phyloP scores from a whole-genome alignment of 371 early-diverging fungal species.

The Hamiltosporidium tvaerminnensis region DNA sequence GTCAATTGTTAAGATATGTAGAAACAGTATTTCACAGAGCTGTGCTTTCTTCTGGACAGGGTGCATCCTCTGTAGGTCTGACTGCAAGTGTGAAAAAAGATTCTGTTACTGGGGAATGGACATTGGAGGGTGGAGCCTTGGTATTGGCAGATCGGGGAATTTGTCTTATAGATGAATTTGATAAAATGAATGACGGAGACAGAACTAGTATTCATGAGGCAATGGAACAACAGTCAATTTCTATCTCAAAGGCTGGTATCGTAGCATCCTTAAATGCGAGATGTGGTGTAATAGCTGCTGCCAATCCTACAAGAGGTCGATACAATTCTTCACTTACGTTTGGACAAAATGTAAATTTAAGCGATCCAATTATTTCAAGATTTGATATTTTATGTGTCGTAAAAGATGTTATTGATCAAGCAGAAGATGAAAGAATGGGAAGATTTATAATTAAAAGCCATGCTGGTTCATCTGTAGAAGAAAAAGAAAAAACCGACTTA shows the following conservation, averaged over 20 bases:
- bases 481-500: slow-evolving; percentile 36
- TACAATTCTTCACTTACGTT: slow-evolving; percentile 85
- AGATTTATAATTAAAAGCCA: slow-evolving; percentile 79
- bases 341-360: slow-evolving; percentile 89
- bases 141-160: slow-evolving; percentile 93
- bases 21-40: slow-evolving; percentile 81
- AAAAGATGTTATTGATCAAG: slow-evolving; percentile 71
- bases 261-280: slow-evolving; percentile 83
- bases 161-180: slow-evolving; percentile 94
- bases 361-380: slow-evolving; percentile 91
- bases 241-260: slow-evolving; percentile 89
- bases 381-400: slow-evolving; percentile 97
- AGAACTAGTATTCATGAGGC: slow-evolving; percentile 90
- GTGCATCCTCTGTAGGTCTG: slow-evolving; percentile 92
- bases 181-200: slow-evolving; percentile 93
- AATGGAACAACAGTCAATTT: slow-evolving; percentile 98
- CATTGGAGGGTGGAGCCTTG: slow-evolving; percentile 93
- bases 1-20: slow-evolving; percentile 89
- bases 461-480: slow-evolving; percentile 12
- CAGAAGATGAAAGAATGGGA: slow-evolving; percentile 72
- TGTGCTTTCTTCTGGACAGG: slow-evolving; percentile 94
- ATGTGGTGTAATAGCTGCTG: slow-evolving; percentile 84
- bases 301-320: slow-evolving; percentile 87
- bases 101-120: slow-evolving; percentile 87
- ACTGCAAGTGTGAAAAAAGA: slow-evolving; percentile 92